Conservation (phyloP, 345 rosid genomes). For the Cardiospermum halicacabum region DNA sequence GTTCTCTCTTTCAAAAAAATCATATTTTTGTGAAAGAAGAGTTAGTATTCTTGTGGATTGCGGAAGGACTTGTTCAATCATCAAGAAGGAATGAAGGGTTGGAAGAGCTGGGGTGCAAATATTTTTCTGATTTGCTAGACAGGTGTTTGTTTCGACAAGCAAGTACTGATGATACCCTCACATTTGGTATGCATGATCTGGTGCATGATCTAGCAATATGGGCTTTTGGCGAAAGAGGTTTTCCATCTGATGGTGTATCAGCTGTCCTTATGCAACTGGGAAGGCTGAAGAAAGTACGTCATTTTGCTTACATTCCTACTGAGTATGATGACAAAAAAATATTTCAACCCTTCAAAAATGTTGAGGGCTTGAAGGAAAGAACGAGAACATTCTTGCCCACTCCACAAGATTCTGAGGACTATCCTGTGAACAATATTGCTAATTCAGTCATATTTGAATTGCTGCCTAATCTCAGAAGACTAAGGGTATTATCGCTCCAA, state of each 20-base stretch:
- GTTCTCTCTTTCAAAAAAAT: no score
- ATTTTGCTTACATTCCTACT: no score
- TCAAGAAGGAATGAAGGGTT: not conserved
- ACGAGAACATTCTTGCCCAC: no score
- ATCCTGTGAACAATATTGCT: not conserved
- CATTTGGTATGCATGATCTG: conserved; percentile 17
- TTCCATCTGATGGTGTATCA: not conserved
- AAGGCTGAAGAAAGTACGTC: no score
- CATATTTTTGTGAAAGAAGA: no score
- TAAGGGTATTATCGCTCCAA: not conserved
- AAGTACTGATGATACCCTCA: not conserved
- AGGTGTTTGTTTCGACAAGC: no score
- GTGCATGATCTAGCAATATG: conserved; percentile 8
- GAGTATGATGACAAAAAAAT: no score
- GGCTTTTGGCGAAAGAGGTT: no score
- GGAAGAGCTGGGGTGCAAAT: not conserved
- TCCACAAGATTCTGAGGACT: not conserved
- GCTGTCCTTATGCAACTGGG: not conserved
- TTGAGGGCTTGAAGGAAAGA: no score
- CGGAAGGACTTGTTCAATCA: conserved; percentile 15
- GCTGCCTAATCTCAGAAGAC: not conserved
- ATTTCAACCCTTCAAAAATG: not conserved
- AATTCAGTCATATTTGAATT: not conserved
- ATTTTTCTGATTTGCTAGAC: no score
- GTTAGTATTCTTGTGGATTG: no score